These are phyloP conservation scores for Sordariomycetes sp. DNA, from an alignment of 2,329 filamentous ascomycete species.

Conservation along the genomic window DNA sequence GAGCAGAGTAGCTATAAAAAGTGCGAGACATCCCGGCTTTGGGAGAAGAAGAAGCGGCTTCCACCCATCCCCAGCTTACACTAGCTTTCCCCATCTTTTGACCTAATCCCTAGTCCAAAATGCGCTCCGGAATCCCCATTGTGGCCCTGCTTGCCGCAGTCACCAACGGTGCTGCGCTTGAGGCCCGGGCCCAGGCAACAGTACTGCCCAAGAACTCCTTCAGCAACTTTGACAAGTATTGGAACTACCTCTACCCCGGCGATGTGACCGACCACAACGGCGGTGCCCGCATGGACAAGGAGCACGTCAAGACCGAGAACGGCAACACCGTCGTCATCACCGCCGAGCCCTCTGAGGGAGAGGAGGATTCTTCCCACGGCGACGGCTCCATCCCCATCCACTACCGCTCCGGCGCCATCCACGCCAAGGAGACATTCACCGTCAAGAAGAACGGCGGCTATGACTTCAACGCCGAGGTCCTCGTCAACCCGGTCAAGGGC, in stretches of 20 bases:
- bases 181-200: constrained; percentile 24
- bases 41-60: background rate
- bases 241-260: constrained; percentile 41
- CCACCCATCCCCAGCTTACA: background rate
- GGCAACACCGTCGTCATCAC: constrained; percentile 32
- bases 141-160: background rate
- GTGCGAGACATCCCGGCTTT: background rate
- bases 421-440: constrained; percentile 25
- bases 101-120: background rate
- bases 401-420: constrained; percentile 36
- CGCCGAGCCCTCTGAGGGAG: constrained; percentile 29
- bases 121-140: background rate
- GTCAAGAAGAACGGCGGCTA: constrained; percentile 24
- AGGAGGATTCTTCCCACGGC: constrained; percentile 21
- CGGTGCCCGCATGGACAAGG: constrained; percentile 39
- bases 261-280: constrained; percentile 43
- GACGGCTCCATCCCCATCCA: constrained; percentile 30
- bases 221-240: constrained; percentile 27
- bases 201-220: constrained; percentile 8
- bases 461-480: constrained; percentile 28
- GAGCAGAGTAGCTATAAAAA: background rate
- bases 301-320: constrained; percentile 27
- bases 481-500: constrained; percentile 24
- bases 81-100: background rate
- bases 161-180: background rate